Percentiles rank a stretch among this genome's conserved stretches.
phyloP scores from a whole-genome alignment of 2,329 filamentous ascomycete species.

The Aspergillus fructus region DNA sequence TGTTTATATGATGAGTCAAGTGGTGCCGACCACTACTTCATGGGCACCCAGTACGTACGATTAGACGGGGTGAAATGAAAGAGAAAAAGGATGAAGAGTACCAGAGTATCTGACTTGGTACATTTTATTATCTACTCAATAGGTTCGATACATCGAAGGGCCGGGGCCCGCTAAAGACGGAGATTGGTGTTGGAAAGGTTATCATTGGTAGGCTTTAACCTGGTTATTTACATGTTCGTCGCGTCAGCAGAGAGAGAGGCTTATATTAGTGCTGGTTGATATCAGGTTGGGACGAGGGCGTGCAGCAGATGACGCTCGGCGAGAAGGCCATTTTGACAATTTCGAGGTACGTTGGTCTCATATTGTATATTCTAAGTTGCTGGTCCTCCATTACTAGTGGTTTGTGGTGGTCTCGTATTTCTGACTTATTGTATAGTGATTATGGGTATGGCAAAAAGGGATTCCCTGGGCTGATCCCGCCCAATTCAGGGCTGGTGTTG shows the following conservation, averaged over 20 bases:
- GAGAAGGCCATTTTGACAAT: constrained; percentile 88
- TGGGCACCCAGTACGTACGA: constrained; percentile 66
- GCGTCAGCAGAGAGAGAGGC: no score
- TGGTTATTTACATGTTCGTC: not conserved
- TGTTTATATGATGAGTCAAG: constrained; percentile 69
- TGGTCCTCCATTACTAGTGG: no score
- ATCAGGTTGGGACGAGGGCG: constrained; percentile 77
- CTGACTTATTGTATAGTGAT: constrained; percentile 26
- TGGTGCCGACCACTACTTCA: constrained; percentile 49
- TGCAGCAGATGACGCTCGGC: constrained; percentile 80
- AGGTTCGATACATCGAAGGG: constrained; percentile 81
- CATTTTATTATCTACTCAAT: not conserved
- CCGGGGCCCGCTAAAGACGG: constrained; percentile 71
- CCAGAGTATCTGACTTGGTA: not conserved
- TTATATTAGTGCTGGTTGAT: not conserved
- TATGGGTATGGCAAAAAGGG: constrained; percentile 51
- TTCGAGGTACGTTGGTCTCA: constrained; percentile 57
- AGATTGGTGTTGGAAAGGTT: constrained; percentile 79
- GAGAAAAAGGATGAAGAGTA: not conserved
- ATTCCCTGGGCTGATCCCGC: constrained; percentile 75
- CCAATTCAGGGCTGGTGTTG: constrained; percentile 77
- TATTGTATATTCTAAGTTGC: not conserved
- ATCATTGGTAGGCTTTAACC: constrained; percentile 66
- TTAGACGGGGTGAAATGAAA: no score
- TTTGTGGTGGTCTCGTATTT: no score